These are phyloP conservation scores for Spinellus fusiger DNA, from an alignment of 192 early-diverging fungal species.

Conservation along the genomic window DNA sequence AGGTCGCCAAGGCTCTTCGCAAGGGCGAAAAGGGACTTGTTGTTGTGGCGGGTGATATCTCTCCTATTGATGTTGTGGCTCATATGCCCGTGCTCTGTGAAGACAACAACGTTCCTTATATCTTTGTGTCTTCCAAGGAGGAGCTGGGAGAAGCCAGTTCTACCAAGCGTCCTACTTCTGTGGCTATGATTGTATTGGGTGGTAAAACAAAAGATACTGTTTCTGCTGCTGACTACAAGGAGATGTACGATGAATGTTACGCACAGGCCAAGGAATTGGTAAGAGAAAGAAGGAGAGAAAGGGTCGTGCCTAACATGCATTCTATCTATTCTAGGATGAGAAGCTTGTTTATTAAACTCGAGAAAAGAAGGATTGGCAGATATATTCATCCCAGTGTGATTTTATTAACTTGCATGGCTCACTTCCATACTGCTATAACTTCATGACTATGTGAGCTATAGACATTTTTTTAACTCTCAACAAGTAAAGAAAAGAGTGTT, in stretches of 20 bases:
- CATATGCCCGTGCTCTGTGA: slow-evolving; percentile 98
- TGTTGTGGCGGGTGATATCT: slow-evolving; percentile 93
- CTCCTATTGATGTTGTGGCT: slow-evolving; percentile 94
- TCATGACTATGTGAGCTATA: too few species aligned
- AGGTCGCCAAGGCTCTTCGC: slow-evolving; percentile 92
- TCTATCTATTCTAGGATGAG: slow-evolving; percentile 13
- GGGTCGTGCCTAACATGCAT: not conserved
- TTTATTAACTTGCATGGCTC: too few species aligned
- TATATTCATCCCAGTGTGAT: too few species aligned
- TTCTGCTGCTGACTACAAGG: slow-evolving; percentile 78
- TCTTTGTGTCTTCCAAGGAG: slow-evolving; percentile 94
- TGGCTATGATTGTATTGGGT: slow-evolving; percentile 82
- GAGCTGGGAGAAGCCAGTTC: slow-evolving; percentile 88
- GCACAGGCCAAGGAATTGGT: slow-evolving; percentile 73
- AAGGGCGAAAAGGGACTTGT: slow-evolving; percentile 95
- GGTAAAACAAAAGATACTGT: slow-evolving; percentile 66
- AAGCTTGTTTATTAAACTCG: slow-evolving; percentile 23
- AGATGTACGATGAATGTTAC: slow-evolving; percentile 78
- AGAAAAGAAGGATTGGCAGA: not conserved
- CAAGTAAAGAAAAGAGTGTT: too few species aligned
- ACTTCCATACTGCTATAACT: too few species aligned
- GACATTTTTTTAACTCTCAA: too few species aligned
- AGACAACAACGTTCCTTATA: slow-evolving; percentile 89
- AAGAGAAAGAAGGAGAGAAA: slow-evolving; percentile 12
- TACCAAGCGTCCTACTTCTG: slow-evolving; percentile 93